phyloP scores from a whole-genome alignment of 2,329 filamentous ascomycete species.

The Ustilaginoidea virens region DNA sequence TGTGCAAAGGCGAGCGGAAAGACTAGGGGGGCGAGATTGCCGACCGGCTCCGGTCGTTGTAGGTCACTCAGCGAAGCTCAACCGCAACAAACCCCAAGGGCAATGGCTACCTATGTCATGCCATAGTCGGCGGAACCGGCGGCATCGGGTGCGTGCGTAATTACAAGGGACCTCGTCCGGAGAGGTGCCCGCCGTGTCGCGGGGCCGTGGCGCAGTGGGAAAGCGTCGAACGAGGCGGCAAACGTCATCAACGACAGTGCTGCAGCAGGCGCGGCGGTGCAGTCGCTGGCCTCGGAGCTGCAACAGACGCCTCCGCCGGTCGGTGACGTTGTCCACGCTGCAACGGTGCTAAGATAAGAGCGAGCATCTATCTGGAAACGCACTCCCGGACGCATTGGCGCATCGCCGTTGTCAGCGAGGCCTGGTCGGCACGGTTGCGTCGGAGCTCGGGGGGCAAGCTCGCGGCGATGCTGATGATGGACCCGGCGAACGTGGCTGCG shows the following conservation, averaged over 20 bases:
- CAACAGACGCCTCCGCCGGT: constrained; percentile 18
- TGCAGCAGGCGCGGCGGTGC: constrained; percentile 17
- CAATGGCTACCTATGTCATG: constrained; percentile 34
- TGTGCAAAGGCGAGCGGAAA: too few relatives aligned
- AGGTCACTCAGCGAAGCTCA: constrained; percentile 28
- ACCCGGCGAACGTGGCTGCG: constrained; percentile 9
- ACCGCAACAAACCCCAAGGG: constrained; percentile 15
- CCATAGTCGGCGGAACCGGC: constrained; percentile 35
- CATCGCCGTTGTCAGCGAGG: constrained; percentile 23
- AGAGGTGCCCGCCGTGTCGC: constrained; percentile 32
- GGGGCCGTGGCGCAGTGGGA: constrained; percentile 31
- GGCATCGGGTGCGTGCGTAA: constrained; percentile 32
- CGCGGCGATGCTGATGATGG: constrained; percentile 18
- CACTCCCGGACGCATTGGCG: constrained; percentile 18
- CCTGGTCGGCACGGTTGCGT: constrained; percentile 22
- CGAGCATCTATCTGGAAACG: background rate
- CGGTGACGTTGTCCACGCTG: constrained; percentile 26
- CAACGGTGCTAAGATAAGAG: constrained; percentile 25
- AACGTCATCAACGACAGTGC: constrained; percentile 28
- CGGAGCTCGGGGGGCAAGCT: constrained; percentile 15
- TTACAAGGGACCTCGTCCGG: constrained; percentile 31
- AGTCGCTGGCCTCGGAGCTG: constrained; percentile 10
- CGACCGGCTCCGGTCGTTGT: too few relatives aligned
- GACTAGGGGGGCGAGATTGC: too few relatives aligned
- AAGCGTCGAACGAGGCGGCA: constrained; percentile 22